phyloP scores from a whole-genome alignment of 805 yeast genomes.

The Spathaspora arborariae region DNA sequence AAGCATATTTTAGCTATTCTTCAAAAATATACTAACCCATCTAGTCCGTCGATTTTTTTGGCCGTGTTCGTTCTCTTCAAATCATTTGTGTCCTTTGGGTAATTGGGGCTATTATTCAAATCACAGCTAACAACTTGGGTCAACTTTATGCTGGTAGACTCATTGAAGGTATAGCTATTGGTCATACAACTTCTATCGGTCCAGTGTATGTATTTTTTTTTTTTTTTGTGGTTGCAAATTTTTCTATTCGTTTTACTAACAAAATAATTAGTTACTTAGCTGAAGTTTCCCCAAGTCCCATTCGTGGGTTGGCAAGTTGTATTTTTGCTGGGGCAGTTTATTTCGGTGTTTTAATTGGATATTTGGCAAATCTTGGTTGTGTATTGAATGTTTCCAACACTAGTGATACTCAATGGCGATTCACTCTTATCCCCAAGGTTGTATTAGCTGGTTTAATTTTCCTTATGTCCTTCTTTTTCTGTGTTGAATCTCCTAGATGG shows the following conservation, averaged over 20 bases:
- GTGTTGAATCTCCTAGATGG: conserved; percentile 51
- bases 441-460: conserved; percentile 45
- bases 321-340: conserved; percentile 56
- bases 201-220: conserved; percentile 27
- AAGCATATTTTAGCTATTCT: not conserved
- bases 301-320: conserved; percentile 48
- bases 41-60: conserved; percentile 20
- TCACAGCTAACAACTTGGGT: conserved; percentile 40
- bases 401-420: conserved; percentile 41
- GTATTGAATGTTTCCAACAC: conserved; percentile 18
- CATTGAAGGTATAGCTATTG: conserved; percentile 50
- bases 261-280: conserved; percentile 29
- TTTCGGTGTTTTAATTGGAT: conserved; percentile 46
- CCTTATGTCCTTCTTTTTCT: conserved; percentile 35
- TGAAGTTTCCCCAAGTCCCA: conserved; percentile 48
- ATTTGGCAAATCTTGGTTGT: conserved; percentile 36
- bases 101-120: conserved; percentile 43
- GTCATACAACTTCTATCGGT: conserved; percentile 52
- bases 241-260: not conserved
- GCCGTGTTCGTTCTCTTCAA: conserved; percentile 46
- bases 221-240: not conserved
- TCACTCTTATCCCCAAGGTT: conserved; percentile 45
- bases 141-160: conserved; percentile 52
- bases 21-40: not conserved
- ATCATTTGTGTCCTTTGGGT: conserved; percentile 40